A percentile compares a stretch with the other conserved stretches of the same genome.
Evolutionary conservation across 345 rosid genomes (phyloP).

Genomic region (Citrus sp.): DNA sequence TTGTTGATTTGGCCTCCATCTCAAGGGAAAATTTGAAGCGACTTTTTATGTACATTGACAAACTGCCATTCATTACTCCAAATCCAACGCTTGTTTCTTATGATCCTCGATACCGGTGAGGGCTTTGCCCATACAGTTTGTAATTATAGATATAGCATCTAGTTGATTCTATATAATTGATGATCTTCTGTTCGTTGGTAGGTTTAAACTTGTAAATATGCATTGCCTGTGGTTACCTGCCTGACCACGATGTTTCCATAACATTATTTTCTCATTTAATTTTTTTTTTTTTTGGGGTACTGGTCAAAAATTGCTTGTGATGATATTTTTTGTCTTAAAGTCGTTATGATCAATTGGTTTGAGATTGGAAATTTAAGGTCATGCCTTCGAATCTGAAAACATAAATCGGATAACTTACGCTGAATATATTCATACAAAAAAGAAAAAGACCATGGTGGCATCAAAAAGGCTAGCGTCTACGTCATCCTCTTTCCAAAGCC

Average conservation of each 20-base stretch:
- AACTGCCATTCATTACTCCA: slow-evolving; percentile 57
- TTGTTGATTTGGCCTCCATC: slow-evolving; percentile 47
- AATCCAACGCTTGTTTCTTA: slow-evolving; percentile 42
- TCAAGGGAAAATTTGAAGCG: slow-evolving; percentile 67
- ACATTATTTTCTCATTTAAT: background rate
- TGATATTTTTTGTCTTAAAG: no score
- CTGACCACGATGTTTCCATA: background rate
- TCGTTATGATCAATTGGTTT: background rate
- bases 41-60: slow-evolving; percentile 53
- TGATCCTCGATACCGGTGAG: slow-evolving; percentile 39
- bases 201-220: slow-evolving; percentile 21
- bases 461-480: background rate
- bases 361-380: background rate
- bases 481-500: background rate
- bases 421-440: background rate
- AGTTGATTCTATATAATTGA: slow-evolving; percentile 23
- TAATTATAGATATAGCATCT: slow-evolving; percentile 23
- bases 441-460: background rate
- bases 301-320: background rate
- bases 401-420: background rate
- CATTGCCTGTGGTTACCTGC: background rate
- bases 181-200: background rate
- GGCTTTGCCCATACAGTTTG: background rate
- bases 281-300: background rate
- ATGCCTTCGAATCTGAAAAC: background rate